Percentiles rank a stretch among this genome's conserved stretches.
These are phyloP conservation scores for Chaetomium strumarium DNA, from an alignment of 2,329 filamentous ascomycete genomes.

Conservation along the genomic window DNA sequence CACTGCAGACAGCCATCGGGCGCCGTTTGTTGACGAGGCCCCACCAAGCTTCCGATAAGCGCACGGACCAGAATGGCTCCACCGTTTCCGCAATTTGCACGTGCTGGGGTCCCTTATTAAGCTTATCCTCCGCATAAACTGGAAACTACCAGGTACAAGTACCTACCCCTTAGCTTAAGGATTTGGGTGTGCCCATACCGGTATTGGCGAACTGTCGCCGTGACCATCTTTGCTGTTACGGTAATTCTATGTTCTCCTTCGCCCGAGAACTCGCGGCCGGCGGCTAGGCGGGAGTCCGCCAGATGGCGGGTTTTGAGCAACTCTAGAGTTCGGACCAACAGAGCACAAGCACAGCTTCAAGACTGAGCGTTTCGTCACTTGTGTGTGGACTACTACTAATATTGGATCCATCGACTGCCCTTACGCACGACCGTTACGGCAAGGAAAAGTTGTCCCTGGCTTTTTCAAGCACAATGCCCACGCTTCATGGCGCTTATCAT, in stretches of 20 bases:
- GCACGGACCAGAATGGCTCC: conserved; percentile 7
- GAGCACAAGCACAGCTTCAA: background rate
- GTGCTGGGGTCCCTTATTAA: background rate
- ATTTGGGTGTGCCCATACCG: no score
- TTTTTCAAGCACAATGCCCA: background rate
- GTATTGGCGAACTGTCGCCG: no score
- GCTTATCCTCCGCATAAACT: background rate
- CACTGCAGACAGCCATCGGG: no score
- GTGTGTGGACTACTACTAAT: no score
- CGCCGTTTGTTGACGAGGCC: background rate
- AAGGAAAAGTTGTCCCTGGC: background rate
- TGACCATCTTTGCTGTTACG: no score
- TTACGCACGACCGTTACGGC: background rate
- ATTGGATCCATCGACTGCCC: no score
- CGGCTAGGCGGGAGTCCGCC: background rate
- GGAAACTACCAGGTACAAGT: no score
- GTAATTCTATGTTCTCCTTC: background rate
- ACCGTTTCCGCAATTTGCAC: background rate
- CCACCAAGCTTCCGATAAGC: conserved; percentile 14
- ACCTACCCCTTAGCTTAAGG: no score
- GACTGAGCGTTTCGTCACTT: no score
- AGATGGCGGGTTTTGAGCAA: conserved; percentile 6
- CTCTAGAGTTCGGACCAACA: background rate
- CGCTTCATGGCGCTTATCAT: conserved; percentile 4
- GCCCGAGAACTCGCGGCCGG: background rate